Base-by-base conservation (phyloP, 306 rosid genomes). In the Carpinus viminea region DNA sequence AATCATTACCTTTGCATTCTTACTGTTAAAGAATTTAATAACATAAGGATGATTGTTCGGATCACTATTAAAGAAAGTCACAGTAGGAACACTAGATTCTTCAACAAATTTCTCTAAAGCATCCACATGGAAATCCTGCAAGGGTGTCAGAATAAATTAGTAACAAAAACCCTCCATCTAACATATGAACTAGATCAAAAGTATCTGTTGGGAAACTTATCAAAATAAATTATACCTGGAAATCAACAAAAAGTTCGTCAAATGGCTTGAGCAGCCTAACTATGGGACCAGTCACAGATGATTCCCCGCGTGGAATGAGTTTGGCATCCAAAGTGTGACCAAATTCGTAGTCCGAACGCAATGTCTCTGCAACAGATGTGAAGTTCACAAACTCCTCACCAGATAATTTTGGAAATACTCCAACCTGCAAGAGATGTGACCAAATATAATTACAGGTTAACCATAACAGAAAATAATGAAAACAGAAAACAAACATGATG, bases 241-340 rank as follows among this genome's bases (percentile, higher is more conserved):
- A 87, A 78, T 96, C 97, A 75, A 88, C 97, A 88, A 84, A 81
- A 68, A 83, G 97, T 68, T 96, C 99, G 7, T 96, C 99, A 48
- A 96, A 96, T 76, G 99, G 97, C 91, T 96, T 96, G 84, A 96
- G 83, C 36, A 96, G 80, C 80, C 99, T 88, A 82, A 93, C 88
- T 6, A 87, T 0, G 6, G 97, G 99, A 8, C 99, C 96, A 53
- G 84, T 31, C 52, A 91, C 91, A 21, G 98, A 88, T 64, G 94
- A 85, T 55, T 91, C 98, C 70, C 99, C 99, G 38, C 84, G 87
- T n/a, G 99, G 99, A 76, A 96, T 96, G 82, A 83, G 78, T 81
- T 93, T 93, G 74, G 93, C 98, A 81, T 91, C 88, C 80, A 77
- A 82, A 74, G 97, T 89, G 80, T 96, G 99, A 43, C 86, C 99